A percentile compares a stretch with the other conserved stretches of the same genome.
Conservation (phyloP, 2,329 filamentous ascomycete species). For the Aspergillus persii region DNA sequence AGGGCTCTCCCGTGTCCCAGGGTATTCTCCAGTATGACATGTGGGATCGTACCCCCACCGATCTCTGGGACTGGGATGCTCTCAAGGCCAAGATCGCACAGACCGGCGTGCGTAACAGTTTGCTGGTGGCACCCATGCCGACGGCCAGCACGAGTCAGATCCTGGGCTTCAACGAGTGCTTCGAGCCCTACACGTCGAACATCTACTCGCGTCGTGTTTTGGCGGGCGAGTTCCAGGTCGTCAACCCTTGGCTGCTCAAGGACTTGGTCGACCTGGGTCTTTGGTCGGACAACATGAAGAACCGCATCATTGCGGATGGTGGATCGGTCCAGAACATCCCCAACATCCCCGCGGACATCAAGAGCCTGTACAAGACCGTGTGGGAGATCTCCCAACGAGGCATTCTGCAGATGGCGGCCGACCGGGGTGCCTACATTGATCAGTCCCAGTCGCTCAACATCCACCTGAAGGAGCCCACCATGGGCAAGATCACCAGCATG, state of each 20-base stretch:
- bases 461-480: constrained; percentile 97
- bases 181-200: constrained; percentile 99
- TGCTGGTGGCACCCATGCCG: constrained; percentile 95
- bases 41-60: constrained; percentile 91
- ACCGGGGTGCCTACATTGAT: constrained; percentile 97
- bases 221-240: constrained; percentile 97
- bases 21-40: constrained; percentile 98
- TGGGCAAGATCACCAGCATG: constrained; percentile 99
- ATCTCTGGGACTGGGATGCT: constrained; percentile 93
- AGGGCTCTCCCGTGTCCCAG: constrained; percentile 90
- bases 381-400: constrained; percentile 98
- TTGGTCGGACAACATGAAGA: constrained; percentile 99
- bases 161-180: constrained; percentile 98
- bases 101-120: constrained; percentile 90
- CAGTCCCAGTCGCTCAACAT: constrained; percentile 99
- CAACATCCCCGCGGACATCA: constrained; percentile 94
- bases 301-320: constrained; percentile 96
- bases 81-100: constrained; percentile 90
- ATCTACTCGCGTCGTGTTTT: constrained; percentile 98
- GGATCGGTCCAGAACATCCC: constrained; percentile 96
- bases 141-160: constrained; percentile 98
- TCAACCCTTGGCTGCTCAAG: constrained; percentile 98
- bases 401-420: constrained; percentile 96
- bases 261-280: constrained; percentile 96
- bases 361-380: constrained; percentile 97